Conservation (phyloP, 192 early-diverging fungal species). For the Linderina pennispora region DNA sequence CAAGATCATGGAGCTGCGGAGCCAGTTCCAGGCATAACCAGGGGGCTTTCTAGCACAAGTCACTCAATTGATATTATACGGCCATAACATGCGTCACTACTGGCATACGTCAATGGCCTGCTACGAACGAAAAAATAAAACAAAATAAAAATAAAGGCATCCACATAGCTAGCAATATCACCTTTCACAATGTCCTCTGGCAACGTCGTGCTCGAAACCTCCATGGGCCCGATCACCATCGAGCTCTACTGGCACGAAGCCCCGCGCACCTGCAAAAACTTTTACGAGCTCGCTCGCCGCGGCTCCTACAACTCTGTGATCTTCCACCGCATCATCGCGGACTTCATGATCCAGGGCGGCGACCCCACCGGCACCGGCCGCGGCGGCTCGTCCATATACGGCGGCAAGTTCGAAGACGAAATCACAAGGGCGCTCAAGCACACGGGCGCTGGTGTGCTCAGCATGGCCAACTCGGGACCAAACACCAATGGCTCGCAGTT, state of each 20-base stretch:
- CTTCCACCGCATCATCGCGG: constrained; percentile 80
- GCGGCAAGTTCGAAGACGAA: constrained; percentile 66
- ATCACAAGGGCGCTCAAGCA: constrained; percentile 66
- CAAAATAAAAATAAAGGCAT: too few relatives aligned
- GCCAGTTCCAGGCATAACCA: constrained; percentile 18
- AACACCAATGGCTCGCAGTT: constrained; percentile 85
- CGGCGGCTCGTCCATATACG: constrained; percentile 73
- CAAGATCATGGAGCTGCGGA: constrained; percentile 59
- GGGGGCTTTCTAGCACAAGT: background rate
- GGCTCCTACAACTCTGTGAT: constrained; percentile 76
- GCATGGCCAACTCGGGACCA: constrained; percentile 94
- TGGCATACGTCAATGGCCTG: background rate
- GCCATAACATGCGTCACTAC: background rate
- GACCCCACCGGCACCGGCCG: constrained; percentile 95
- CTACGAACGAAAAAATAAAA: too few relatives aligned
- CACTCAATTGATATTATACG: background rate
- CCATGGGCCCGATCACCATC: constrained; percentile 15
- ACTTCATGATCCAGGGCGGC: constrained; percentile 98
- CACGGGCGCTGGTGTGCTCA: constrained; percentile 76
- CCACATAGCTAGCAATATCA: too few relatives aligned
- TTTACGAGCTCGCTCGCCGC: constrained; percentile 67
- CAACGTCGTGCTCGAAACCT: constrained; percentile 16
- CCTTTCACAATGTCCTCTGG: constrained; percentile 3
- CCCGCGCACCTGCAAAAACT: constrained; percentile 85
- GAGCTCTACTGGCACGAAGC: constrained; percentile 49